Evolutionary conservation across 768 basidiomycete genomes (phyloP), one percentile per base, ranked within the genome.

Genomic region (Omphalotus guepiniiformis): DNA sequence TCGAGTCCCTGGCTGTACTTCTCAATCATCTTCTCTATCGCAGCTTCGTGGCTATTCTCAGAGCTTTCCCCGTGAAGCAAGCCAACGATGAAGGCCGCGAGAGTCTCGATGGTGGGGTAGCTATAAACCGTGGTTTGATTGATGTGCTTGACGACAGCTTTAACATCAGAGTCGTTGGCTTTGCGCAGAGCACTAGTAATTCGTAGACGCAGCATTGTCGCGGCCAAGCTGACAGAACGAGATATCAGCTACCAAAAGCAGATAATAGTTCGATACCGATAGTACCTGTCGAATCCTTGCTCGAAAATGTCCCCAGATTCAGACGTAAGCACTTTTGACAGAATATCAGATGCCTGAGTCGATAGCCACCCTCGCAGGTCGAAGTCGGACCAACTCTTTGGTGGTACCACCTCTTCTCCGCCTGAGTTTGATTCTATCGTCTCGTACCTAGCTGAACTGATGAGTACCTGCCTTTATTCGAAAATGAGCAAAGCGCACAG

Each of bases 1-100:
- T 23, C 11, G 15, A 39, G 26, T 18, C 36, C 47, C 21, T 39
- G 19, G 29, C 23, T 26, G 52, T 77, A 72, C 54, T 71, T 72
- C 6, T 62, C 63, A 25, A 76, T 65, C 60, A 76, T 65, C 0
- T 52, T 60, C 27, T 64, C 58, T 54, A 74, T 72, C 2, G 46
- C 54, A 19, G 18, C 35, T 37, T 22, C 53, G 53, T 6, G 52
- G 54, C 19, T 61, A 34, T 5, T 45, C 39, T 22, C 41, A 19
- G 19, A 26, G 9, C 9, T 21, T 18, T 18, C 11, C 9, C 15
- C 42, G 3, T 50, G 46, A 3, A 61, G 32, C 5, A 34, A n/a
- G 6, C 4, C 46, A 2, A 53, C 49, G 7, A 63, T 44, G 51
- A 57, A 56, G 1, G 42, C 37, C 1, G 61, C 45, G 7, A 69